Percentiles rank a stretch among this genome's conserved stretches.
These are phyloP conservation scores for Bertia moriformis DNA, from an alignment of 2,329 filamentous ascomycete genomes.

Conservation along the genomic window DNA sequence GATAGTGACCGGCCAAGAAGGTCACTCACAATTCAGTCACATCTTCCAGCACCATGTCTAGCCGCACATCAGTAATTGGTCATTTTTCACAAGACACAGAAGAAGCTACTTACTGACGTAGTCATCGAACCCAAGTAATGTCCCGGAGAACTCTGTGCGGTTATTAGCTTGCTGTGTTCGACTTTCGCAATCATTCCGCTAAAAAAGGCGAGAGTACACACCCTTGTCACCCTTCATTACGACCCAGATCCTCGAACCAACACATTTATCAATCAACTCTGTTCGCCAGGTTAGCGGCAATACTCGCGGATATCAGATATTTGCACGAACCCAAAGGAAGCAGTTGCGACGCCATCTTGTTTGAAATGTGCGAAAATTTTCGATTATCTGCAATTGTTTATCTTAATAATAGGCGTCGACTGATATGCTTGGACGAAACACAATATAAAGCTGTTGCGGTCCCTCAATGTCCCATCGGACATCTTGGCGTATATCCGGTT, in stretches of 20 bases:
- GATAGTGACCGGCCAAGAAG: not conserved
- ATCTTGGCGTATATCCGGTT: too few species aligned
- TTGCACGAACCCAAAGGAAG: not conserved
- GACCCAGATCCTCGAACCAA: conserved; percentile 94
- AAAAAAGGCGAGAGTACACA: conserved; percentile 23
- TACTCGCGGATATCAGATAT: not conserved
- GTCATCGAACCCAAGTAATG: conserved; percentile 89
- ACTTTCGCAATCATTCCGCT: not conserved
- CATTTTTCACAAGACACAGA: conserved; percentile 1
- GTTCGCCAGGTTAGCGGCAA: conserved; percentile 9
- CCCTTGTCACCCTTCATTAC: conserved; percentile 99
- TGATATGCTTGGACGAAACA: too few species aligned
- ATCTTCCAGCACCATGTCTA: conserved; percentile 98
- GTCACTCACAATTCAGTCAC: conserved; percentile 78
- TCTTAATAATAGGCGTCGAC: too few species aligned
- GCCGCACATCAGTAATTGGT: conserved; percentile 1
- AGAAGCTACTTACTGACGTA: conserved; percentile 78
- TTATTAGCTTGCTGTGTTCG: too few species aligned
- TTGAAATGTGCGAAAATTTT: too few species aligned
- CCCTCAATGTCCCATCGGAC: too few species aligned
- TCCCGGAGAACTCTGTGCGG: conserved; percentile 87
- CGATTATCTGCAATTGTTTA: too few species aligned
- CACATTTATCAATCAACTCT: conserved; percentile 99
- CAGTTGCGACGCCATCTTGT: not conserved
- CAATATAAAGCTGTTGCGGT: too few species aligned